These are phyloP conservation scores for Trichoderma sp. DNA, from an alignment of 2,329 filamentous ascomycete species.

Conservation along the genomic window DNA sequence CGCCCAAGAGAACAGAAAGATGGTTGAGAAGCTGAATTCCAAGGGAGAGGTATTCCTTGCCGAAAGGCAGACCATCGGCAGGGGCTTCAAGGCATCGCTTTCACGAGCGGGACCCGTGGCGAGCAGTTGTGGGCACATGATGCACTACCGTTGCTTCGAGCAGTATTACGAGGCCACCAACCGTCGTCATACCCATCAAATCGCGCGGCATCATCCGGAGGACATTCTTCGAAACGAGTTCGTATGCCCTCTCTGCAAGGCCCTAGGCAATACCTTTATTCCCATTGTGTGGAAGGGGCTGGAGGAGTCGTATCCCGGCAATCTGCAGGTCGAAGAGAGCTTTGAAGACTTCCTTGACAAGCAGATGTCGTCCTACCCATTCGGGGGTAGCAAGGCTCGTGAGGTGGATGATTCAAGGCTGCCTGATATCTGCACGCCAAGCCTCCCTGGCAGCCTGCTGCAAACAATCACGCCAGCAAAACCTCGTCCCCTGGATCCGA, in stretches of 20 bases:
- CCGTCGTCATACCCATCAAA: conserved; percentile 85
- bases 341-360: conserved; percentile 72
- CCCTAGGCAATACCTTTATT: conserved; percentile 89
- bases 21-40: conserved; percentile 73
- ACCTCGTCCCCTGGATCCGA: conserved; percentile 42
- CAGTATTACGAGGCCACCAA: conserved; percentile 83
- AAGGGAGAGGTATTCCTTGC: conserved; percentile 70
- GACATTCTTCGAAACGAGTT: conserved; percentile 80
- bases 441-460: conserved; percentile 44
- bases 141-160: conserved; percentile 97
- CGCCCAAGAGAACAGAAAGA: conserved; percentile 79
- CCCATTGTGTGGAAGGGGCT: conserved; percentile 95
- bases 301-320: conserved; percentile 77
- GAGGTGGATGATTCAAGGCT: conserved; percentile 39
- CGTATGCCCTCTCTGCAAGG: conserved; percentile 95
- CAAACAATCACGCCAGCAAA: conserved; percentile 44
- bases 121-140: conserved; percentile 93
- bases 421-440: conserved; percentile 41
- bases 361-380: conserved; percentile 54
- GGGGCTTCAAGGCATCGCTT: conserved; percentile 75
- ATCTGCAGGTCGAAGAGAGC: conserved; percentile 59
- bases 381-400: conserved; percentile 45
- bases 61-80: conserved; percentile 82
- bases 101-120: conserved; percentile 77
- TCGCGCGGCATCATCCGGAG: conserved; percentile 92